Conservation (phyloP, 257 asterid species). For the Solanum tarapatanum region DNA sequence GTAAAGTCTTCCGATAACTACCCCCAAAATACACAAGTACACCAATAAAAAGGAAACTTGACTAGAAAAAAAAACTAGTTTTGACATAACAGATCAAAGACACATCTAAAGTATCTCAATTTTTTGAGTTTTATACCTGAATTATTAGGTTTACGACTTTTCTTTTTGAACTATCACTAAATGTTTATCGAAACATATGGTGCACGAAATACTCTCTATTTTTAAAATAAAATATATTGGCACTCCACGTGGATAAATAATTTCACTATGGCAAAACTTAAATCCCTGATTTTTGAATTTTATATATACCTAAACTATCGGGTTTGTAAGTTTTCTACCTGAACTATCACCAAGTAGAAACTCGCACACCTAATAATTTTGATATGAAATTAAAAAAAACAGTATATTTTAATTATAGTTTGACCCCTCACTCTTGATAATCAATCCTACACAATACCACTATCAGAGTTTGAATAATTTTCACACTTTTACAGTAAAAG, state of each 20-base stretch:
- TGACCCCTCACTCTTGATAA: not conserved
- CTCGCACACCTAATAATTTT: not conserved
- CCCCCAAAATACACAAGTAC: not conserved
- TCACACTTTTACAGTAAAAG: not conserved
- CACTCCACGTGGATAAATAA: not conserved
- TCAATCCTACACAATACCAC: not conserved
- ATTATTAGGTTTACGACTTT: not conserved
- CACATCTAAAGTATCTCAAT: rapidly evolving
- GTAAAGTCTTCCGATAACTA: not conserved
- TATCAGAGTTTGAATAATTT: not conserved
- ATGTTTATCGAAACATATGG: not conserved
- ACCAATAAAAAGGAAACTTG: not conserved
- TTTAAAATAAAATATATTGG: not conserved
- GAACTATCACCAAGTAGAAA: not conserved
- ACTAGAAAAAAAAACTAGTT: not conserved
- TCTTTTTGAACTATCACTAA: not conserved
- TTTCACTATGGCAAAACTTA: not conserved
- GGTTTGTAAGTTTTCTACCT: not conserved
- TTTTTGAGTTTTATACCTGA: not conserved
- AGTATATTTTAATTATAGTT: not conserved
- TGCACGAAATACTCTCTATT: not conserved
- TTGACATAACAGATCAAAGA: not conserved
- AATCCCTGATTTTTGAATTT: not conserved
- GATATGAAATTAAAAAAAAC: not conserved
- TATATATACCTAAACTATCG: not conserved